Base-by-base conservation (phyloP, 495 filamentous ascomycete species). In the Neurospora hispaniola region DNA sequence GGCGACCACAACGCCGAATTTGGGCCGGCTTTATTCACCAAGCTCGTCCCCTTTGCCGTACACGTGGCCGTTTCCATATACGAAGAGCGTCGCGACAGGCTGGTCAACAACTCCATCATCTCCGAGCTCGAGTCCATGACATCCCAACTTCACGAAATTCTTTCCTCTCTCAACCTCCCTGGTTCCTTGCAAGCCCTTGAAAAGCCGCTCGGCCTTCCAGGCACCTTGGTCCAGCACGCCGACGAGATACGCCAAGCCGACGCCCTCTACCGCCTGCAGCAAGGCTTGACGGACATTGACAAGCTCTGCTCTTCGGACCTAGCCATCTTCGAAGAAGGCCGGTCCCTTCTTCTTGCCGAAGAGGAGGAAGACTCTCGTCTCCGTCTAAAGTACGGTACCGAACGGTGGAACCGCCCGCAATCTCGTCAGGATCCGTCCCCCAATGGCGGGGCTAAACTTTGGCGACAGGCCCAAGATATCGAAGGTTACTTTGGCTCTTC, bases 201-300 rank as follows among this genome's bases (percentile, higher is more conserved):
- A 76, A 99, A 97, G 77, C 95, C 96, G 0, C 87, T 99, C 0
- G 96, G 96, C 0, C 82, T 99, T n/a, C 96, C 96, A 1, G 91
- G 92, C 8, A 90, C 88, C 0, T 81, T 99, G 4, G 87, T 92
- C 10, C 90, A 94, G 12, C 96, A 98, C 77, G 96, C 96, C 10
- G 96, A 99, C 76, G 96, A 98, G 77, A 90, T 99, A 70, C 88
- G 93, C n/a, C 95, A 98, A 78, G 92, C 94, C 75, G 93, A 96
- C 78, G 95, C 95, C 0, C 80, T 95, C 23, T 87, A 90, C 73
- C 85, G 90, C 20, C 80, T 99, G 4, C 87, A 90, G 68, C 87
- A 89, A 38, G 91, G 92, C 18, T 91, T 98, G 54, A 89, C 91
- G 8, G 94, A 98, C 76, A 96, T 93, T 7, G 89, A 92, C 44